phyloP scores from a whole-genome alignment of 2,329 filamentous ascomycete genomes.

The Colletotrichum lentis region DNA sequence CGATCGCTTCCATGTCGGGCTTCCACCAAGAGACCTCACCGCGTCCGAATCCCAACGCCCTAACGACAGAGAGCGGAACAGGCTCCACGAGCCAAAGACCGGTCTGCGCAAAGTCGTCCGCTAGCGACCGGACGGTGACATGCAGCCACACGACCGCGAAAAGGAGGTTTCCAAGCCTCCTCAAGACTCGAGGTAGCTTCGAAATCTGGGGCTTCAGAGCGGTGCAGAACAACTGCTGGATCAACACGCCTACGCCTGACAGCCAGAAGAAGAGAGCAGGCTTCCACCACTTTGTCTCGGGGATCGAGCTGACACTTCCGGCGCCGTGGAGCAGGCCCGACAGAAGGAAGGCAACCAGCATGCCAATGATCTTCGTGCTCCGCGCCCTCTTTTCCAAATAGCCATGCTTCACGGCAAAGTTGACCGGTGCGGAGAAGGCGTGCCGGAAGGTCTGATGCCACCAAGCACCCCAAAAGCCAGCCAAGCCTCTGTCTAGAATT shows the following conservation, averaged over 20 bases:
- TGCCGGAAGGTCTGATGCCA: conserved; percentile 93
- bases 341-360: conserved; percentile 67
- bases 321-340: conserved; percentile 75
- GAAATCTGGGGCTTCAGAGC: conserved; percentile 47
- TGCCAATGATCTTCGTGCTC: conserved; percentile 47
- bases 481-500: conserved; percentile 74
- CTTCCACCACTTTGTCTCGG: conserved; percentile 57
- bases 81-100: conserved; percentile 86
- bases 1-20: conserved; percentile 65
- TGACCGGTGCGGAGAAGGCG: conserved; percentile 69
- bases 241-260: conserved; percentile 70
- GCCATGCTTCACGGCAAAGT: conserved; percentile 54
- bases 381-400: conserved; percentile 49
- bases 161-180: conserved; percentile 65
- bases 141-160: conserved; percentile 75
- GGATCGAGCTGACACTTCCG: conserved; percentile 74
- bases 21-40: conserved; percentile 72
- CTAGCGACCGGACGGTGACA: conserved; percentile 69
- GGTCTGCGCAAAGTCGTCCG: conserved; percentile 77
- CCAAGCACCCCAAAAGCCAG: conserved; percentile 83
- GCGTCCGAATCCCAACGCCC: conserved; percentile 70
- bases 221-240: conserved; percentile 59
- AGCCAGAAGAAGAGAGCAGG: conserved; percentile 76
- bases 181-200: conserved; percentile 54
- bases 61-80: conserved; percentile 76